Percentiles rank a stretch among this genome's conserved stretches.
phyloP scores from a whole-genome alignment of 345 rosid genomes.

The Lumnitzera littorea region DNA sequence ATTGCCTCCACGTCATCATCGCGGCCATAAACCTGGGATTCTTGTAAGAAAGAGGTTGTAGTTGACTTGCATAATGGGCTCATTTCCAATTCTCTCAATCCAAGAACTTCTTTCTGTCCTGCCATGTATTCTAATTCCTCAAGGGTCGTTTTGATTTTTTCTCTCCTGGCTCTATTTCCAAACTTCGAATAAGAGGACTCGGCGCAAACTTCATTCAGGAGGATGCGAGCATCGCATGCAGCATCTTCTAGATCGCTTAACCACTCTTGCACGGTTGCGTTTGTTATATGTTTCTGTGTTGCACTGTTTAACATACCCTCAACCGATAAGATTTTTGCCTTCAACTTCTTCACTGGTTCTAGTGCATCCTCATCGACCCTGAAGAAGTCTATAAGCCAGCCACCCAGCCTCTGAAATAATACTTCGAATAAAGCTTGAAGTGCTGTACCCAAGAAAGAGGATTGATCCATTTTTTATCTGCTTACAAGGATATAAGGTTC shows the following conservation, averaged over 20 bases:
- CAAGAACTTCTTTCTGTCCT: conserved; percentile 8
- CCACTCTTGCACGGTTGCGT: conserved; percentile 6
- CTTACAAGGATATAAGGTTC: too few species aligned
- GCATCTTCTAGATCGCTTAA: conserved; percentile 14
- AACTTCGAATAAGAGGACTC: not conserved
- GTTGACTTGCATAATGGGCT: not conserved
- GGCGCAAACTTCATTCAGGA: conserved; percentile 9
- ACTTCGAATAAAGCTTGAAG: conserved; percentile 12
- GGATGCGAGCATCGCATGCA: conserved; percentile 6
- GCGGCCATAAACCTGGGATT: conserved; percentile 17
- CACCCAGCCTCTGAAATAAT: conserved; percentile 8
- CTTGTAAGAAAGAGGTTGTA: conserved; percentile 15
- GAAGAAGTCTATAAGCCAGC: not conserved
- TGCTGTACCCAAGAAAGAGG: not conserved
- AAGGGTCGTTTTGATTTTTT: conserved; percentile 2
- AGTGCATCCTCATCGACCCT: not conserved
- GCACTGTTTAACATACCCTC: conserved; percentile 11
- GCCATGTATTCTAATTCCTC: conserved; percentile 8
- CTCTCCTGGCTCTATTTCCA: not conserved
- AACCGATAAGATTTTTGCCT: conserved; percentile 1
- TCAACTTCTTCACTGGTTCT: conserved; percentile 3
- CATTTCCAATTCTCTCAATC: conserved; percentile 2
- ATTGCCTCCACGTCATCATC: conserved; percentile 12
- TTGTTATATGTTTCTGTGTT: conserved; percentile 10
- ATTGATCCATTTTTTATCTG: not conserved